Percentiles rank a stretch among this genome's conserved stretches.
Conservation (phyloP, 176 grass and related monocot genomes). For the Oropetium thomaeum region DNA sequence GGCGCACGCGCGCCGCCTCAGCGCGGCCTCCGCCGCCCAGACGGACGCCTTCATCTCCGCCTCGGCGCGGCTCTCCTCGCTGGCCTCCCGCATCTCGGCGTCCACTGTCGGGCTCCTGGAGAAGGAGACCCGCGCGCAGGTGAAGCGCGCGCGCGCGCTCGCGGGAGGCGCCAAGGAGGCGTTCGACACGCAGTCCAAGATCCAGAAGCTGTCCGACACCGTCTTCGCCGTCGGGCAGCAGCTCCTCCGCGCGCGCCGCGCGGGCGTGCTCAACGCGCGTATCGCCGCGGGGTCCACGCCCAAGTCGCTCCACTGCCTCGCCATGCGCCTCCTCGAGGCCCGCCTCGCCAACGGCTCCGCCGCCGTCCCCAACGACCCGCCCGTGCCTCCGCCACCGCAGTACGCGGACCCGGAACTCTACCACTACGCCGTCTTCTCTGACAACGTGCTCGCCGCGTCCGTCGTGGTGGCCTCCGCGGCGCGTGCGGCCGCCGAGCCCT, state of each 20-base stretch:
- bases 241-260: slow-evolving; percentile 63
- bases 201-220: slow-evolving; percentile 82
- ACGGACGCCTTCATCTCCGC: slow-evolving; percentile 53
- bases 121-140: slow-evolving; percentile 63
- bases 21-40: slow-evolving; percentile 41
- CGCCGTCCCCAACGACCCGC: slow-evolving; percentile 20
- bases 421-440: slow-evolving; percentile 82
- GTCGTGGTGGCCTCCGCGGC: slow-evolving; percentile 79
- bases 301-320: slow-evolving; percentile 93
- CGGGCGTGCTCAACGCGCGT: slow-evolving; percentile 56
- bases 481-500: slow-evolving; percentile 55
- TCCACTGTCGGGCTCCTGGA: slow-evolving; percentile 40
- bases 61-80: slow-evolving; percentile 60
- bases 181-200: slow-evolving; percentile 91
- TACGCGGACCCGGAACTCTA: slow-evolving; percentile 52
- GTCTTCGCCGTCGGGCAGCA: slow-evolving; percentile 83
- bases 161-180: slow-evolving; percentile 72
- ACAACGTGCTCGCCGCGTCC: slow-evolving; percentile 77
- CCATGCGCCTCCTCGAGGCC: slow-evolving; percentile 78
- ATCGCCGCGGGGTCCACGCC: slow-evolving; percentile 88
- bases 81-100: slow-evolving; percentile 58
- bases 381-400: slow-evolving; percentile 8
- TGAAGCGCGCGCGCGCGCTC: slow-evolving; percentile 76
- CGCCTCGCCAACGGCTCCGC: slow-evolving; percentile 62
- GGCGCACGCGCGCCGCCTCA: slow-evolving; percentile 67